These are phyloP conservation scores for Orbilia ellipsospora DNA, from an alignment of 2,329 filamentous ascomycete species.

Conservation along the genomic window DNA sequence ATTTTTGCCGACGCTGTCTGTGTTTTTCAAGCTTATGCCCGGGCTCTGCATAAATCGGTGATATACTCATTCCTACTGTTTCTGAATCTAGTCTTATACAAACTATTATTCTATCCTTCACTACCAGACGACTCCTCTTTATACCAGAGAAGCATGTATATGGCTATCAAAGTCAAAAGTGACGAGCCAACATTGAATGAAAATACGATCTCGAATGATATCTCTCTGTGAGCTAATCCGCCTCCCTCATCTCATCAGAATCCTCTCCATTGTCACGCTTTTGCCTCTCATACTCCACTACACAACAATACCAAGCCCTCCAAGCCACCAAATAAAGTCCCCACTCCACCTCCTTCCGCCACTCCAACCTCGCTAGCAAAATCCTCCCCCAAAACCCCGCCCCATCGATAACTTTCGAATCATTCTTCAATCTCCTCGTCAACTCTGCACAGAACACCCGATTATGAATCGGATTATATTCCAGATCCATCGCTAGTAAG, in stretches of 20 bases:
- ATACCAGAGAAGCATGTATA: no score
- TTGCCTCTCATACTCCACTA: no score
- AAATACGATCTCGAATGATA: no score
- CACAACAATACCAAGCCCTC: background rate
- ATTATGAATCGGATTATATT: conserved; percentile 7
- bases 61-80: no score
- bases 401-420: conserved; percentile 24
- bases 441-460: conserved; percentile 12
- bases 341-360: conserved; percentile 21
- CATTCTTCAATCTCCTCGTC: conserved; percentile 3
- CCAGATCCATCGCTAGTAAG: background rate
- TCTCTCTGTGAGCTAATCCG: background rate
- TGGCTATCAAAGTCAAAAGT: no score
- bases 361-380: conserved; percentile 10
- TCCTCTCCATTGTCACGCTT: background rate
- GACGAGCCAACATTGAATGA: no score
- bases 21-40: no score
- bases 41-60: no score
- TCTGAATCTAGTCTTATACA: no score
- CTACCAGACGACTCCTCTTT: no score
- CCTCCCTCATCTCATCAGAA: background rate
- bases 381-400: conserved; percentile 23
- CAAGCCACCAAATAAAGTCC: conserved; percentile 16
- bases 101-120: no score
- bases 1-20: no score